Evolutionary conservation across 148 eudicot species (phyloP), one percentile per base, ranked within the genome.

Genomic region (Vaccinium macrocarpon): DNA sequence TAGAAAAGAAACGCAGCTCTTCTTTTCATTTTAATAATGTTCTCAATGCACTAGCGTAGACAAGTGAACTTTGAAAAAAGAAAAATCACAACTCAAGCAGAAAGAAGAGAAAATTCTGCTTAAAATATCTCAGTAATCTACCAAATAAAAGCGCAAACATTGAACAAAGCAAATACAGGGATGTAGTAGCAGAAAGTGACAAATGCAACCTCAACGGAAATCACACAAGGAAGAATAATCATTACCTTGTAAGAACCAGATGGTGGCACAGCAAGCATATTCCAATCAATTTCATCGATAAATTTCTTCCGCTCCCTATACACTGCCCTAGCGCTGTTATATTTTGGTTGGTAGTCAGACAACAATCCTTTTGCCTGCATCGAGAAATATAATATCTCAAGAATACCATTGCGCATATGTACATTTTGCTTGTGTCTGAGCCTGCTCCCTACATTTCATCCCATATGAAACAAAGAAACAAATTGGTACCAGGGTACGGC

Each of bases 221-320:
- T 57, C n/a, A 2, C 14, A 15, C 55, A 9, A 71, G 61, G 79
- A 32, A 32, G 25, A 55, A 52, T 84, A 81, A 62, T 21, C 14
- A 84, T 85, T 91, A 80, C 99, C 98, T 95, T 94, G 88, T 88
- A 86, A 85, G 98, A 90, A 56, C 98, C 98, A 76, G 98, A 88
- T 77, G 99, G 95, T 42, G 99, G 99, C 79, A 91, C 89, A 27
- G 99, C 97, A 85, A 97, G 94, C 94, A 95, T 88, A 89, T 94
- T 95, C 99, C 98, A 97, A 88, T 97, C 99, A 85, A 97, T 97
- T 89, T 95, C 99, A 92, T 95, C 98, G 81, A 88, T 80, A 84
- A 90, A 95, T 90, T 95, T 97, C 90, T 97, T 97, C 82, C 88
- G 88, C 90, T 95, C 97, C 83, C 99, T 89, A 75, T 94, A 97